These are phyloP conservation scores for Eremomyces bilateralis DNA, from an alignment of 495 filamentous ascomycete genomes.

Conservation along the genomic window DNA sequence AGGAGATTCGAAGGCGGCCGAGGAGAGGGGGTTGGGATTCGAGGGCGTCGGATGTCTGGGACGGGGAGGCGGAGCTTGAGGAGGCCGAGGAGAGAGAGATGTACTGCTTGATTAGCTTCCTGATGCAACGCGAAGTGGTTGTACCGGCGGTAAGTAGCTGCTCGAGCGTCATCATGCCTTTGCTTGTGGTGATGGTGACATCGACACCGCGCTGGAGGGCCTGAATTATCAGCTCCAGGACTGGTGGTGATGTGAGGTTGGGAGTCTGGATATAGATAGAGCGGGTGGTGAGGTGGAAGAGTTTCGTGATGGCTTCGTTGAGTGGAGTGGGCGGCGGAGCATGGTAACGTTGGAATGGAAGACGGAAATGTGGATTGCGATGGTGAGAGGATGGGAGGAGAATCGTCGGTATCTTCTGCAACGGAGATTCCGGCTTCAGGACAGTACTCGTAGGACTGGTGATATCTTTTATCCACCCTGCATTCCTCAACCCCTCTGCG, in stretches of 20 bases:
- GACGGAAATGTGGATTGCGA: conserved; percentile 29
- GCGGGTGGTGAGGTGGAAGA: conserved; percentile 27
- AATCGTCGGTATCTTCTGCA: conserved; percentile 8
- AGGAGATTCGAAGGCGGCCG: conserved; percentile 23
- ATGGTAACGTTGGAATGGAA: conserved; percentile 23
- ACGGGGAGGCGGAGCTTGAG: conserved; percentile 1
- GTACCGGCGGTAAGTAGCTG: conserved; percentile 50
- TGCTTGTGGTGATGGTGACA: conserved; percentile 39
- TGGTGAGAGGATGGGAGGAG: conserved; percentile 51
- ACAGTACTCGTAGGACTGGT: neutral
- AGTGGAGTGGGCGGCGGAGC: conserved; percentile 38
- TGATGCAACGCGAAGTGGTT: conserved; percentile 34
- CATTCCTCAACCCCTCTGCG: no score
- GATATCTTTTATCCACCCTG: no score
- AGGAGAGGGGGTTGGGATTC: neutral
- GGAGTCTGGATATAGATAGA: conserved; percentile 47
- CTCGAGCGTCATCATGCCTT: conserved; percentile 48
- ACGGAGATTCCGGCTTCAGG: neutral
- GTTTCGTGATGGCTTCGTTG: conserved; percentile 34
- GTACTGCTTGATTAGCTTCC: conserved; percentile 28
- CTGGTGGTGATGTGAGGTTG: conserved; percentile 39
- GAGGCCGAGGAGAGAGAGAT: conserved; percentile 5
- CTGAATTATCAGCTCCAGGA: conserved; percentile 30
- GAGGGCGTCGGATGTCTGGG: conserved; percentile 4
- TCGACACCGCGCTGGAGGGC: conserved; percentile 33